Percentiles rank a stretch among this genome's conserved stretches.
phyloP scores from a whole-genome alignment of 495 filamentous ascomycete genomes.

The Penicillium canariense region DNA sequence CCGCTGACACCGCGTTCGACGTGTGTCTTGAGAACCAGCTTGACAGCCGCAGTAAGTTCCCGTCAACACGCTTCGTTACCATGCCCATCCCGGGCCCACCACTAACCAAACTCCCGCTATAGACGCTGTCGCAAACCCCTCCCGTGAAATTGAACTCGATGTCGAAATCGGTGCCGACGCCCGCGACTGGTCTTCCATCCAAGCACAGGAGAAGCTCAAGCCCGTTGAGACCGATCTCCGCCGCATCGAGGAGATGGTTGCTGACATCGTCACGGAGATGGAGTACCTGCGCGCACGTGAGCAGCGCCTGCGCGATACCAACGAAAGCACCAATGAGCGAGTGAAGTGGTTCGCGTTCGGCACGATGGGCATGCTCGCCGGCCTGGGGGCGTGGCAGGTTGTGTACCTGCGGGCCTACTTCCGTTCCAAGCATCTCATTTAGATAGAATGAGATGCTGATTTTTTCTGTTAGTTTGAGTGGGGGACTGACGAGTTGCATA shows the following conservation, averaged over 20 bases:
- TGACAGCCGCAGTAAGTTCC: slow-evolving; percentile 55
- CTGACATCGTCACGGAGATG: slow-evolving; percentile 81
- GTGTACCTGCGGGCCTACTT: slow-evolving; percentile 97
- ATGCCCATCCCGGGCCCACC: not conserved
- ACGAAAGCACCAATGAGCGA: slow-evolving; percentile 98
- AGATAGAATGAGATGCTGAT: slow-evolving; percentile 17
- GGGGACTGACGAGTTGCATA: slow-evolving; percentile 3
- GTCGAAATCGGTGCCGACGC: slow-evolving; percentile 98
- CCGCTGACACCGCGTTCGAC: slow-evolving; percentile 90
- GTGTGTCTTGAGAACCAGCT: slow-evolving; percentile 95
- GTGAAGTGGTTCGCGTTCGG: slow-evolving; percentile 98
- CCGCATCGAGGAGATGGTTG: slow-evolving; percentile 83
- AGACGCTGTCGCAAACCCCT: slow-evolving; percentile 52
- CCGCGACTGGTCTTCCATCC: slow-evolving; percentile 96
- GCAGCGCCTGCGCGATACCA: slow-evolving; percentile 95
- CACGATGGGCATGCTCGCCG: slow-evolving; percentile 91
- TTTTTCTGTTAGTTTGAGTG: slow-evolving; percentile 1
- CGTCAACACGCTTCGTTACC: not conserved
- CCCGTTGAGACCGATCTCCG: slow-evolving; percentile 94
- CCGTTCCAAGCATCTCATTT: slow-evolving; percentile 91
- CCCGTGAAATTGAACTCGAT: slow-evolving; percentile 87
- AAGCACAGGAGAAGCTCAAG: slow-evolving; percentile 96
- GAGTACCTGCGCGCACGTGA: slow-evolving; percentile 87
- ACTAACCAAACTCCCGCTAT: not conserved
- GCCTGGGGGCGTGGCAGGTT: slow-evolving; percentile 93